A percentile compares a stretch with the other conserved stretches of the same genome.
Evolutionary conservation across 495 filamentous ascomycete species (phyloP).

Genomic region (Talaromyces wortmannii): DNA sequence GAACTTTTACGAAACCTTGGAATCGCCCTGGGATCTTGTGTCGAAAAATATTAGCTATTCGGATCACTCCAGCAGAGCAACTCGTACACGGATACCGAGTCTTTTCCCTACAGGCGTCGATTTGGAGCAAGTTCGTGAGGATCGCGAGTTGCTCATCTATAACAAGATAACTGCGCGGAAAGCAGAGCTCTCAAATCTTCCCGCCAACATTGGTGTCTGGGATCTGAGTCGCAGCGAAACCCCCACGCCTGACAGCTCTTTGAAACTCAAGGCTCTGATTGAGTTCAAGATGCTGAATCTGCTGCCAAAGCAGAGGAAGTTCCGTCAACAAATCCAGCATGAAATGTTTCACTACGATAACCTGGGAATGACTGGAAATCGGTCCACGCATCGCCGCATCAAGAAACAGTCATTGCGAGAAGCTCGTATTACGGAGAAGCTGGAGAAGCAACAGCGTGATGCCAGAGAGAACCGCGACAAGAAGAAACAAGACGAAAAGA

Average conservation of each 20-base stretch:
- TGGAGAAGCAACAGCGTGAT: slow-evolving; percentile 97
- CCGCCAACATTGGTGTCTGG: slow-evolving; percentile 77
- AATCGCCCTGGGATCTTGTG: slow-evolving; percentile 55
- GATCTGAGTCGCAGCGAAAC: slow-evolving; percentile 66
- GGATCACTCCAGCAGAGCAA: slow-evolving; percentile 65
- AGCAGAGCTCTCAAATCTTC: slow-evolving; percentile 70
- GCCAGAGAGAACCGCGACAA: slow-evolving; percentile 89
- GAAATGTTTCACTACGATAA: slow-evolving; percentile 93
- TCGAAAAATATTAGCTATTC: slow-evolving; percentile 63
- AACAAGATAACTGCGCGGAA: slow-evolving; percentile 83
- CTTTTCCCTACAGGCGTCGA: slow-evolving; percentile 80
- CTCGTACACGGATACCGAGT: slow-evolving; percentile 71
- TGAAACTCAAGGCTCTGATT: slow-evolving; percentile 85
- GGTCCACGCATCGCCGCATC: slow-evolving; percentile 79
- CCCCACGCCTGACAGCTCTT: slow-evolving; percentile 66
- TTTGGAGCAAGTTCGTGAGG: slow-evolving; percentile 71
- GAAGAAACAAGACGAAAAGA: slow-evolving; percentile 89
- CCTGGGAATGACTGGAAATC: slow-evolving; percentile 89
- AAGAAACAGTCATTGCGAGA: slow-evolving; percentile 97
- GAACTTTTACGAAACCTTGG: slow-evolving; percentile 55
- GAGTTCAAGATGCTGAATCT: slow-evolving; percentile 84
- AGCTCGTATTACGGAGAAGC: slow-evolving; percentile 92
- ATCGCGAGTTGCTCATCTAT: slow-evolving; percentile 80
- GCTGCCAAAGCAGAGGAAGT: slow-evolving; percentile 73
- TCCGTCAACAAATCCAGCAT: slow-evolving; percentile 78